Evolutionary conservation across 1,139 yeast species (phyloP), one percentile per base, ranked within the genome.

Genomic region (Blastobotrys petasosporus): DNA sequence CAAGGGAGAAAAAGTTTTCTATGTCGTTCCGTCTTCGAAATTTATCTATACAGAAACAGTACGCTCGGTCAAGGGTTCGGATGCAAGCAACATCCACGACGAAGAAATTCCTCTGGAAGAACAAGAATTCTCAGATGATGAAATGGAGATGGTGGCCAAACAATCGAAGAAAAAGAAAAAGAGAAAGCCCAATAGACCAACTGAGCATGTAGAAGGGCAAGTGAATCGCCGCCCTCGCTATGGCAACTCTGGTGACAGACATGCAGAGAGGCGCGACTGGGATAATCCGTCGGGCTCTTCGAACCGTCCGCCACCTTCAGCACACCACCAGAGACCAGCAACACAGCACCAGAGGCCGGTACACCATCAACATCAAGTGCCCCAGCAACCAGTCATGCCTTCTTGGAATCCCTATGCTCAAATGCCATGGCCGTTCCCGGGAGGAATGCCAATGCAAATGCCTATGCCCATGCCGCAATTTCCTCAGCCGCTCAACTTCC

Each of bases 111-210:
- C 96, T 0, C 86, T 80, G 55, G 94, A 85, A 35, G 97, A 92
- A 61, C 96, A 87, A 62, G 97, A 92, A 58, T 92, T 82, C 56
- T 86, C 96, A 0, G 97, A 92, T 60, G 97, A 92, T 65, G 97
- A 90, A 62, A 75, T 75, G 55, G 97, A 90, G 50, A 66, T 65
- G 50, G 60, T 61, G 42, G 79, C 78, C 58, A 85, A 80, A 57
- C 72, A 75, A 15, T 69, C 72, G 44, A 80, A 77, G 66, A 81
- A 77, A 60, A 76, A 69, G 45, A 67, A 64, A 25, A 53, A 52
- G 32, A 42, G 32, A 34, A 49, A 44, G 29, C 42, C 42, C 15
- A 45, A 36, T 28, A 39, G 40, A 30, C 41, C 39, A 8, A 25
- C 42, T 39, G 37, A 17, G 20, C 38, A n/a, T 11, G 42, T 32